Evolutionary conservation across 2,329 filamentous ascomycete genomes (phyloP).

Genomic region (Fusarium oligoseptatum): DNA sequence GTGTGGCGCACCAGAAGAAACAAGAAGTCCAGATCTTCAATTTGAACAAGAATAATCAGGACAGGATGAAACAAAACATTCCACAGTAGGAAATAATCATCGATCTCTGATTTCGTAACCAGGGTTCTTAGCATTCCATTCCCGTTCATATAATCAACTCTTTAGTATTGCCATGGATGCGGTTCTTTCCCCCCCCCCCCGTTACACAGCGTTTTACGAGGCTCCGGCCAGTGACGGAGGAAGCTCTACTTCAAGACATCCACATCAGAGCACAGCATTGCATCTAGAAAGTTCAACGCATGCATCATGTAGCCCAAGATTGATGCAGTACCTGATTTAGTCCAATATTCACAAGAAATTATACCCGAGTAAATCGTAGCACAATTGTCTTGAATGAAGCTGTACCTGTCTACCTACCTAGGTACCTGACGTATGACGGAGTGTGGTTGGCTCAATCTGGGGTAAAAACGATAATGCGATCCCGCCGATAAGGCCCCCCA

Average conservation of each 20-base stretch:
- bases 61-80: background rate
- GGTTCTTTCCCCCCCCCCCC: background rate
- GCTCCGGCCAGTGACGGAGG: background rate
- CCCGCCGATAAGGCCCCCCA: conserved; percentile 45
- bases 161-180: background rate
- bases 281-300: background rate
- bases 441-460: conserved; percentile 25
- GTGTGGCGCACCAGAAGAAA: background rate
- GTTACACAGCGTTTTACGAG: conserved; percentile 1
- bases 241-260: background rate
- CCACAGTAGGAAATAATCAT: background rate
- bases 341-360: background rate
- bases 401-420: background rate
- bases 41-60: background rate
- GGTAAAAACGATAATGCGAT: conserved; percentile 51
- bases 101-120: background rate
- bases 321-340: background rate
- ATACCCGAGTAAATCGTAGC: background rate
- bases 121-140: background rate
- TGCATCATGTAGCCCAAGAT: background rate
- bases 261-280: background rate
- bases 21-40: background rate
- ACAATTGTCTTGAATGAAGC: background rate
- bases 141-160: background rate
- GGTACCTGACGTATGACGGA: background rate